A percentile compares a stretch with the other conserved stretches of the same genome.
Conservation (phyloP, 2,329 filamentous ascomycete genomes). For the Penicillium aurantiogriseum region DNA sequence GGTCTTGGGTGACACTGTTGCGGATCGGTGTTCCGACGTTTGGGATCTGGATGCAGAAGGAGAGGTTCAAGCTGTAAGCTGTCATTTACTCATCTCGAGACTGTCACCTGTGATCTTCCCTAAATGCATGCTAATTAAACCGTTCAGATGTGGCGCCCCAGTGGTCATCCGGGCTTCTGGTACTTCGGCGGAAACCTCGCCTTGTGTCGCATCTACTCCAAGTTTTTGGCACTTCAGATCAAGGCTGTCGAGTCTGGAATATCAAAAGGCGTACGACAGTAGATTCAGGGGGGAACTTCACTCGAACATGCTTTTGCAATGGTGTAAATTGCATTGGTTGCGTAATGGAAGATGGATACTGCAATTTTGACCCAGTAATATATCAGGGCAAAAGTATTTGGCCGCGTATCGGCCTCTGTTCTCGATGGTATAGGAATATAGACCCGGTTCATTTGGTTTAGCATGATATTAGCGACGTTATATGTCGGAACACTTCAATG, state of each 20-base stretch:
- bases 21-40: conserved; percentile 55
- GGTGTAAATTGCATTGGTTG: neutral
- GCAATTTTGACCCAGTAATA: neutral
- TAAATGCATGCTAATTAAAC: neutral
- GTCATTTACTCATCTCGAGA: neutral
- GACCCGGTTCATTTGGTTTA: no score
- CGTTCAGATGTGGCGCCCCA: conserved; percentile 52
- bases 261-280: conserved; percentile 11
- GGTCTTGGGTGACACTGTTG: conserved; percentile 62
- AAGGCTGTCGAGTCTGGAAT: conserved; percentile 47
- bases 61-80: conserved; percentile 51
- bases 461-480: no score
- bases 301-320: neutral
- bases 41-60: conserved; percentile 61
- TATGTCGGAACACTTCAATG: no score
- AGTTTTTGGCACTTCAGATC: conserved; percentile 51
- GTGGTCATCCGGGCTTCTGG: conserved; percentile 65
- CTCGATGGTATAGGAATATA: no score
- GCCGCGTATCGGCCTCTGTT: no score
- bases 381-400: no score
- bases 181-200: conserved; percentile 65
- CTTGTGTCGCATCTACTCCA: conserved; percentile 61
- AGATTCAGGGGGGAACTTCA: neutral
- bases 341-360: neutral
- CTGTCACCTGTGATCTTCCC: neutral